Base-by-base conservation (phyloP, 768 basidiomycete species). In the Boletus vinaceobasis region DNA sequence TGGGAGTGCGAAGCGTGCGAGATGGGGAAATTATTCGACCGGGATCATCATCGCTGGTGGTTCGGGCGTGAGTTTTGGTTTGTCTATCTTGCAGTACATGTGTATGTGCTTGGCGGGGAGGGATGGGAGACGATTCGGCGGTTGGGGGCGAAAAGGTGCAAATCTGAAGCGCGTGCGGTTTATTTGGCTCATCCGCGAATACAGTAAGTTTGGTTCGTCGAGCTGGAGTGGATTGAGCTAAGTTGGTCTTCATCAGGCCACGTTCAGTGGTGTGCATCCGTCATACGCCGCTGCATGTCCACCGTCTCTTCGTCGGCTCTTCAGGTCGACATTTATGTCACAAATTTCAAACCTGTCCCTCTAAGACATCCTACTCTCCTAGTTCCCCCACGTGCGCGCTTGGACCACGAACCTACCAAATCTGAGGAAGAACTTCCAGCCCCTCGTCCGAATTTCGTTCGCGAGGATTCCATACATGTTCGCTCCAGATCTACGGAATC, bases 141-240 rank as follows among this genome's bases (percentile, higher is more conserved):
- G 79, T 2, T 77, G 73, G 69, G 76, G 77, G 0, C 59, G 72
- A 32, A 72, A 70, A 26, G 61, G 65, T 6, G 77, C 73, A 52
- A 72, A 71, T 40, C 82, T 79, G 7, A 71, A 63, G 32, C 76
- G 90, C 5, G 79, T 90, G 1, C 75, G 88, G 17, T 88, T 91
- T 58, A 77, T 90, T 3, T 91, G 89, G 89, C 78, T 90, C 42
- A 74, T 89, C 21, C 77, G 87, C 37, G 90, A 90, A 63, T 90
- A 84, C 63, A 79, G 88, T 88, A 54, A 70, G 86, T 74, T 2
- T 14, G 3, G 26, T 50, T 42, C 14, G 19, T 50, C 23, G 10
- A 43, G 19, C 37, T n/a, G 53, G 33, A 23, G 21, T 6, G 40
- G 21, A 32, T 23, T 6, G 23, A 17, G 23, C 48, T 31, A 8